Percentiles rank a stretch among this genome's conserved stretches.
Evolutionary conservation across 1,284 basidiomycete species (phyloP).

Genomic region (Cerioporus squamosus): DNA sequence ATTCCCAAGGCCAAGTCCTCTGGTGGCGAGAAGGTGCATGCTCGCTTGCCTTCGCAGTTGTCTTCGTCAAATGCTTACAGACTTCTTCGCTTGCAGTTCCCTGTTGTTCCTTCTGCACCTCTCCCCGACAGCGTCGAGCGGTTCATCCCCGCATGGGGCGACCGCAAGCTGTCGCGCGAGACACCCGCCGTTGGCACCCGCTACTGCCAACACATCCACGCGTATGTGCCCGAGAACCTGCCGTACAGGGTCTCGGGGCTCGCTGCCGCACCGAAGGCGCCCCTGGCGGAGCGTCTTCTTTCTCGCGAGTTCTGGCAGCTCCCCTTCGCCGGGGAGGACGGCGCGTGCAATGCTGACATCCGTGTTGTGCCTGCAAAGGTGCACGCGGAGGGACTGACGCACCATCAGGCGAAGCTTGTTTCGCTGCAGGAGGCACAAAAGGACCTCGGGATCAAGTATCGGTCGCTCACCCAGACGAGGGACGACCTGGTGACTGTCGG

Average conservation of each 20-base stretch:
- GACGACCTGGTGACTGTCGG: constrained; percentile 5
- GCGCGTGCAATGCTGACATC: background rate
- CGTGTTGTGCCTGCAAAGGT: constrained; percentile 8
- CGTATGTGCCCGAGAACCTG: constrained; percentile 16
- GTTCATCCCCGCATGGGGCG: constrained; percentile 2
- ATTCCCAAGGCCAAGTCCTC: constrained; percentile 16
- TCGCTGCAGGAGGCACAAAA: constrained; percentile 14
- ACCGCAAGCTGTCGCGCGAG: background rate
- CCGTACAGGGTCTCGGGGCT: constrained; percentile 14
- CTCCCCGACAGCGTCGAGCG: constrained; percentile 6
- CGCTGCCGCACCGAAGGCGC: constrained; percentile 13
- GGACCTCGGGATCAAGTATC: constrained; percentile 18
- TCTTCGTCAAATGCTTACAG: background rate
- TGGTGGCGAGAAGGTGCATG: constrained; percentile 8
- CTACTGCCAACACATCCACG: constrained; percentile 17
- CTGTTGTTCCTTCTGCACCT: constrained; percentile 10
- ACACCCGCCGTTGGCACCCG: constrained; percentile 14
- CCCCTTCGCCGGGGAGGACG: no score
- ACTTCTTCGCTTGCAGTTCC: constrained; percentile 2
- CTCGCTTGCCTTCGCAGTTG: background rate
- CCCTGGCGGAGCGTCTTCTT: constrained; percentile 8
- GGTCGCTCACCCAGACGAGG: constrained; percentile 13
- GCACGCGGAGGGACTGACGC: constrained; percentile 16
- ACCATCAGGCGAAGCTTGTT: constrained; percentile 16
- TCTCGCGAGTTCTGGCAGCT: constrained; percentile 17